Evolutionary conservation across 306 rosid genomes (phyloP).

Genomic region (Quercus parvula): DNA sequence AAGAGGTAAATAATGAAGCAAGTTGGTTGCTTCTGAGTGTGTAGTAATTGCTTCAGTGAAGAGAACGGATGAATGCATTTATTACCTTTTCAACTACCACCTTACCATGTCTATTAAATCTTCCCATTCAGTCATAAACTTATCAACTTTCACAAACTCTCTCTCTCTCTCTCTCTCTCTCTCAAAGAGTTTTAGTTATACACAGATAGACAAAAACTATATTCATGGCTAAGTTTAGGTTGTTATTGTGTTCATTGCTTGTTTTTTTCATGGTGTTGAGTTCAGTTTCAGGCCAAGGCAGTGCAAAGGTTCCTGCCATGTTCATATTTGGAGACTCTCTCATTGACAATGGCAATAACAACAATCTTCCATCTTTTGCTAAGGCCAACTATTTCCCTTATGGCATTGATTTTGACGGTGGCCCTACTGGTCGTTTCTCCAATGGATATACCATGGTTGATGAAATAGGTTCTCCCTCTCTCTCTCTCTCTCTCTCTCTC

Average conservation of each 20-base stretch:
- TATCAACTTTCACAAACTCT: not conserved
- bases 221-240: conserved; percentile 40
- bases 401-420: conserved; percentile 83
- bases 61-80: conserved; percentile 54
- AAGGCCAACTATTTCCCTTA: conserved; percentile 91
- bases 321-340: conserved; percentile 93
- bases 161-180: not conserved
- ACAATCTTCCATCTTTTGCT: conserved; percentile 77
- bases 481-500: not conserved
- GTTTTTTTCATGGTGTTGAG: conserved; percentile 19
- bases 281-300: conserved; percentile 37
- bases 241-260: conserved; percentile 1
- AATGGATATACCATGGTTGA: conserved; percentile 93
- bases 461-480: conserved; percentile 41
- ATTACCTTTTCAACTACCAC: conserved; percentile 59
- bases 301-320: conserved; percentile 75
- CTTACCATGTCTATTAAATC: conserved; percentile 25
- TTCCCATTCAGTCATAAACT: not conserved
- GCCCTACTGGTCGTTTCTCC: conserved; percentile 90
- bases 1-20: not conserved
- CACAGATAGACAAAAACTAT: not conserved
- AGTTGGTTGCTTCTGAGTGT: conserved; percentile 8
- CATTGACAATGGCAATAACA: conserved; percentile 92
- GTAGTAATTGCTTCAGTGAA: conserved; percentile 42
- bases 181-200: not conserved